These are phyloP conservation scores for sorghum (Sorghum bicolor) DNA, from an alignment of 176 grass and related monocot species.

Conservation along the genomic window DNA sequence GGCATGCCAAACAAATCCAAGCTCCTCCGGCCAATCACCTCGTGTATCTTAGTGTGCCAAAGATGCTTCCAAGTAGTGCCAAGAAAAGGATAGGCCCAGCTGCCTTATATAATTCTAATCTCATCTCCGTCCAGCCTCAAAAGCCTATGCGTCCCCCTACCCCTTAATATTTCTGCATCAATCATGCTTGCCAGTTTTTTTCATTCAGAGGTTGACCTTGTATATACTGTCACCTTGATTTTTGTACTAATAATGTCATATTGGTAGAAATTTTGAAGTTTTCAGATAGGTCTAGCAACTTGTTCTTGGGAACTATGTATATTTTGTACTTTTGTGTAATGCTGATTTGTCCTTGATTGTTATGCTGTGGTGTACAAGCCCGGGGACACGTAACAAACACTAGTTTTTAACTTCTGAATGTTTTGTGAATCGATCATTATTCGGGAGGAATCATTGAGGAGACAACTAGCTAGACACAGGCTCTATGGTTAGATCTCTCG, in stretches of 20 bases:
- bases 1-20: slow-evolving; percentile 69
- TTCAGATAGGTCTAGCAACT: not conserved
- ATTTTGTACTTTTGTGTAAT: not conserved
- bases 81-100: slow-evolving; percentile 55
- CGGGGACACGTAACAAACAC: slow-evolving; percentile 4
- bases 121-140: not conserved
- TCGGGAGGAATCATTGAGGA: slow-evolving; percentile 45
- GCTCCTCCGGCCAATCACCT: slow-evolving; percentile 44
- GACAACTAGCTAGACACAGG: slow-evolving; percentile 48
- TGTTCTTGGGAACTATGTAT: not conserved
- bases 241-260: not conserved
- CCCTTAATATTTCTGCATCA: not conserved
- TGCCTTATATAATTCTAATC: not conserved
- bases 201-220: not conserved
- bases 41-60: slow-evolving; percentile 46
- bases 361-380: not conserved
- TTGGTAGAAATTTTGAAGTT: not conserved
- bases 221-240: not conserved
- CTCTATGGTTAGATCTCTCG: slow-evolving; percentile 33
- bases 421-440: slow-evolving; percentile 35
- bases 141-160: slow-evolving; percentile 27
- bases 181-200: not conserved
- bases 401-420: not conserved
- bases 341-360: not conserved
- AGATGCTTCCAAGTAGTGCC: slow-evolving; percentile 55